Percentiles rank a stretch among this genome's conserved stretches.
Evolutionary conservation across 2,329 filamentous ascomycete species (phyloP).

Genomic region (Fusarium mexicanum): DNA sequence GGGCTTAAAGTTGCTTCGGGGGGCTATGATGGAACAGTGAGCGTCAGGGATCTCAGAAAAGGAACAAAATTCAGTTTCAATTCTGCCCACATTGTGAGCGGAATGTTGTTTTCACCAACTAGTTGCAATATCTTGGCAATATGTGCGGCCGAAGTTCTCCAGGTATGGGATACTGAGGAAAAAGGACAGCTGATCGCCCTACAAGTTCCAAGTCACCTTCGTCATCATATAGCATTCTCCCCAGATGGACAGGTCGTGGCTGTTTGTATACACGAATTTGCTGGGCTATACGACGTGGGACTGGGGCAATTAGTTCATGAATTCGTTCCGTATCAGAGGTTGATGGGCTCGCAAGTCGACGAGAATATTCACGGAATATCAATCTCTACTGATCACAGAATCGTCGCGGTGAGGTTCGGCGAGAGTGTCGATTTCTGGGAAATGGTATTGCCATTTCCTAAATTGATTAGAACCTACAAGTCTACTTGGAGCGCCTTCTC

Average conservation of each 20-base stretch:
- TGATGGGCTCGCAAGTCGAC: rapidly evolving
- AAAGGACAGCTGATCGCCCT: rapidly evolving
- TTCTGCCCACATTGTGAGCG: rapidly evolving
- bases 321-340: rapidly evolving
- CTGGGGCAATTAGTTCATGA: no score
- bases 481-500: rapidly evolving
- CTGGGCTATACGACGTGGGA: rapidly evolving
- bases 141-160: no score
- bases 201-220: no score
- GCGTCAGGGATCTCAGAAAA: no score
- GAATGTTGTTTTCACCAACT: rapidly evolving
- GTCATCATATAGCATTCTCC: no score
- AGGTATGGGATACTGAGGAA: no score
- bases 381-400: no score
- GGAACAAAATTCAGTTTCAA: rapidly evolving
- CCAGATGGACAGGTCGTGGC: no score
- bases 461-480: no score
- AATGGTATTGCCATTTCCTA: rapidly evolving
- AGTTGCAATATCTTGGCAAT: no score
- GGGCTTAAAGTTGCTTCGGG: rapidly evolving
- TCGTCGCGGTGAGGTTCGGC: rapidly evolving
- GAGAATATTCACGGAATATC: rapidly evolving
- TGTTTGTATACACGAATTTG: rapidly evolving
- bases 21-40: rapidly evolving
- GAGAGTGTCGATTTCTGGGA: no score